Evolutionary conservation across 1,139 yeast genomes (phyloP).

Genomic region (Magnusiomyces tetraspermus): DNA sequence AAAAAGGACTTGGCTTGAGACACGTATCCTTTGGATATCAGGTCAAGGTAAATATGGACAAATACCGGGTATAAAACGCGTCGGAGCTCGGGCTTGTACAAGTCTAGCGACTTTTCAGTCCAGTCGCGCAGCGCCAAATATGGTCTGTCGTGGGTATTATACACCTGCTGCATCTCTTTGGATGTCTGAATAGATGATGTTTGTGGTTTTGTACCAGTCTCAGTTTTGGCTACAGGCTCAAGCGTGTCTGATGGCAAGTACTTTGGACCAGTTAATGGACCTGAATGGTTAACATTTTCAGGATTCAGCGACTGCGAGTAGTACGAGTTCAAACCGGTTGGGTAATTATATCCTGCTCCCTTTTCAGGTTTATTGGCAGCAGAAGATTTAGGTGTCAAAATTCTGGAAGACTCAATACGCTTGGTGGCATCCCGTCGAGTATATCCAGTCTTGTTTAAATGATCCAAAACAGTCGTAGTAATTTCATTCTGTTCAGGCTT

Average conservation of each 20-base stretch:
- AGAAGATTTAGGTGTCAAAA: conserved; percentile 44
- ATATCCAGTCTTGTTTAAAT: conserved; percentile 86
- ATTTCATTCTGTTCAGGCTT: not conserved
- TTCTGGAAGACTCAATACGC: conserved; percentile 75
- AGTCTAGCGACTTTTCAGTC: conserved; percentile 86
- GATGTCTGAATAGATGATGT: not conserved
- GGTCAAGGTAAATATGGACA: conserved; percentile 76
- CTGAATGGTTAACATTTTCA: conserved; percentile 1
- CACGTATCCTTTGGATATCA: conserved; percentile 54
- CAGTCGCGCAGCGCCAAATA: conserved; percentile 74
- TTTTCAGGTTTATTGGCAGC: conserved; percentile 9
- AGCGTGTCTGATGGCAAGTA: not conserved
- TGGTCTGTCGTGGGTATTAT: conserved; percentile 39
- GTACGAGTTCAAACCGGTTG: conserved; percentile 1
- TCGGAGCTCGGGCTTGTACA: conserved; percentile 81
- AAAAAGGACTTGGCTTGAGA: conserved; percentile 64
- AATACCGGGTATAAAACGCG: conserved; percentile 82
- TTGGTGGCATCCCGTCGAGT: conserved; percentile 90
- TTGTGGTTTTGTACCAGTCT: not conserved
- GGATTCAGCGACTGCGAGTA: not conserved
- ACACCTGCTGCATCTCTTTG: conserved; percentile 2
- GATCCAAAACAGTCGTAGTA: conserved; percentile 44
- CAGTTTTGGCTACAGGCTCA: not conserved
- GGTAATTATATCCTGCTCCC: not conserved
- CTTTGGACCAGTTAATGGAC: conserved; percentile 4